Base-by-base conservation (phyloP, 192 early-diverging fungal species). In the Polychytrium aggregatum region DNA sequence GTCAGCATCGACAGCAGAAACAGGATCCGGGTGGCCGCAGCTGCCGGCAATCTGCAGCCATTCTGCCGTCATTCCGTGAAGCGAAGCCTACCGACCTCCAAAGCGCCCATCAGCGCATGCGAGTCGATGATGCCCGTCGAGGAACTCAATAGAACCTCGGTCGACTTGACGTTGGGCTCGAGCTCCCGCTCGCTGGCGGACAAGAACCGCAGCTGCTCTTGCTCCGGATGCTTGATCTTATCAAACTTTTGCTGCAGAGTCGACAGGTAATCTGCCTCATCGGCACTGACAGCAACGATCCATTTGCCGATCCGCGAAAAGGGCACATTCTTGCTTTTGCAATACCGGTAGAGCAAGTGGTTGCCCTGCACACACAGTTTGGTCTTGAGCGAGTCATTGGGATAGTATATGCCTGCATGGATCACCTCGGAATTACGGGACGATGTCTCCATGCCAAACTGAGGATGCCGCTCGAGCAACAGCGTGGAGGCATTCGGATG, bases 341-440 rank as follows among this genome's bases (percentile, higher is more conserved):
- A 77, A 36, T 82, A 68, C 7, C 65, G 64, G 56, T 90, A 88
- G 18, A 92, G 53, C 44, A 84, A 54, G 0, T 63, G 35, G 20
- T 83, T 86, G 21, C 89, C 89, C 2, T 77, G 66, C 21, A 87
- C 83, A 55, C 87, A 90, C 0, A 92, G 62, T 22, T 37, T 43
- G 9, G 86, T 87, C 53, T 87, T 87, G 30, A 90, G 60, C 29
- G 79, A 85, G 48, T 78, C 59, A 13, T 50, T 46, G 1, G 86
- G 85, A 37, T 90, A 92, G 63, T 88, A 87, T 11, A 92, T 63
- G 0, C 89, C 89, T 6, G 83, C 86, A 40, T 92, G 89, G 52
- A 92, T 92, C 13, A 92, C 84, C 55, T 90, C 84, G 48, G 82
- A 86, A 69, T 90, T 92, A 13, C 89, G 59, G 24, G 87, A 84